Evolutionary conservation across 352 stramenopile species (phyloP), one percentile per base, ranked within the genome.

Genomic region (Globisporangium takayamanum): DNA sequence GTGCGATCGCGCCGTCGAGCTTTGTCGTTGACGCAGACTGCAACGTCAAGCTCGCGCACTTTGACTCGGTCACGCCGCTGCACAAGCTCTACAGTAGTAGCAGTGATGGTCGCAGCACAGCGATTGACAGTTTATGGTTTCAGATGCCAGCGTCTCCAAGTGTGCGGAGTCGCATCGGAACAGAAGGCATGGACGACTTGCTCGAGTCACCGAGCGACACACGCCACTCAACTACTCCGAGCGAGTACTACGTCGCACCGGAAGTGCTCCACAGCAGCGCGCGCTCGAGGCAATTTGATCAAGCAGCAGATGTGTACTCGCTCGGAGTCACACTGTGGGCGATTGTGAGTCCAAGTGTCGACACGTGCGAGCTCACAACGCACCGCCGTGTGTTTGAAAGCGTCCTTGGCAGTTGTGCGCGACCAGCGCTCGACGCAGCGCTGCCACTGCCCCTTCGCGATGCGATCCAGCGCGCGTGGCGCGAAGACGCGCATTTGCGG

Each of bases 1-100:
- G 80, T 6, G 96, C 98, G 66, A 88, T 99, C 30, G 98, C 98
- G 63, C 95, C 95, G 47, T 97, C 92, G 22, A 99, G 98, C 70
- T 89, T 50, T 54, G 84, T 51, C 78, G 84, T 47, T 72, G 78
- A 60, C 30, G 61, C n/a, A 14, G 22, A 51, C 45, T 66, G 46
- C 51, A 79, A 69, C 39, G 68, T 85, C 66, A 89, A 88, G 44
- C 73, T 89, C 50, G 80, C 79, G 1, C 75, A 88, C 52, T 89
- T 89, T 60, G 78, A 78, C 16, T 76, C 87, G 33, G 80, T 74
- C 0, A 59, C 74, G 22, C 68, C 55, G 20, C 56, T 53, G 25
- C 30, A 39, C 37, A 63, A 60, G 45, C 45, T 53, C 2, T 50
- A 2, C 25, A 28, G 42, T 28, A 28, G 53, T n/a, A 1, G 25